Evolutionary conservation across 1,284 basidiomycete species (phyloP).

Genomic region (Pseudozyma sp.): DNA sequence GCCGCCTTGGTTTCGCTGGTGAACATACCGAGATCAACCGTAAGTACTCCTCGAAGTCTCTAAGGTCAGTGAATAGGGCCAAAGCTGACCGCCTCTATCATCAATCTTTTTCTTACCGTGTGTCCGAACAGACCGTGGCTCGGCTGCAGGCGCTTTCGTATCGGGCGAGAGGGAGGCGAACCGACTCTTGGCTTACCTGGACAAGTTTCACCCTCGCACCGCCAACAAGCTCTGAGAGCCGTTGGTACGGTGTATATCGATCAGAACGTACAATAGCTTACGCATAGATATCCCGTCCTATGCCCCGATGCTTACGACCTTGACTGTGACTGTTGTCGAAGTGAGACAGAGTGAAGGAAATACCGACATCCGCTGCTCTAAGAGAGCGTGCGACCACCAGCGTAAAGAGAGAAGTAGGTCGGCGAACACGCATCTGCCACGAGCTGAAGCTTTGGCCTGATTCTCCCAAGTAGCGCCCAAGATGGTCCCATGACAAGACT

Average conservation of each 20-base stretch:
- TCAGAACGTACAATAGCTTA: not conserved
- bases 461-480: too few relatives aligned
- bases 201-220: conserved; percentile 34
- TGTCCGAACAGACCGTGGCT: conserved; percentile 65
- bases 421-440: too few relatives aligned
- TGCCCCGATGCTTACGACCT: too few relatives aligned
- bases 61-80: not conserved
- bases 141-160: conserved; percentile 71
- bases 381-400: too few relatives aligned
- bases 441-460: too few relatives aligned
- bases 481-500: too few relatives aligned
- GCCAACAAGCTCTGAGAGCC: conserved; percentile 32
- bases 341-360: too few relatives aligned
- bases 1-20: conserved; percentile 72
- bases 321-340: too few relatives aligned
- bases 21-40: conserved; percentile 73
- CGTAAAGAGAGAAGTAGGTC: too few relatives aligned
- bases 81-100: not conserved
- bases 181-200: conserved; percentile 38
- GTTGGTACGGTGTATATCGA: not conserved
- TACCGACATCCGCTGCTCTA: too few relatives aligned
- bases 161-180: conserved; percentile 71
- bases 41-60: conserved; percentile 10
- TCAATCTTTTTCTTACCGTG: not conserved
- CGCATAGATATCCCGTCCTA: too few relatives aligned